Conservation (phyloP, 2,329 filamentous ascomycete species). For the Elsinoe fawcettii region DNA sequence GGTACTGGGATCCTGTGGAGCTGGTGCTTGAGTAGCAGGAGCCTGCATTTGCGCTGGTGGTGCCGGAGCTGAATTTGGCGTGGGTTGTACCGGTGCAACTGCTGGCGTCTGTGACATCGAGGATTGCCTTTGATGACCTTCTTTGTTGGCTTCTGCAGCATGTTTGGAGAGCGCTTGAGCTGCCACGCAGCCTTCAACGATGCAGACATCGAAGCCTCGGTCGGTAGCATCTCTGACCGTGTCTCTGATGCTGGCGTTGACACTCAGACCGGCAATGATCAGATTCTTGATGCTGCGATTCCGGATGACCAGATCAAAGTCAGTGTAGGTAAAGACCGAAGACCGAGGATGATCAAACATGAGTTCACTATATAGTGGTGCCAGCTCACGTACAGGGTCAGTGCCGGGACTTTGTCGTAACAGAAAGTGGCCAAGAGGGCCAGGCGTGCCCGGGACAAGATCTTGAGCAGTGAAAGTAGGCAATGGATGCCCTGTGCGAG, state of each 20-base stretch:
- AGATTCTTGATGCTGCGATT: constrained; percentile 11
- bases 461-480: constrained; percentile 8
- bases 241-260: constrained; percentile 10
- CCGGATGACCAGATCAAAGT: constrained; percentile 10
- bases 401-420: constrained; percentile 8
- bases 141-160: not conserved
- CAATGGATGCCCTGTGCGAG: not conserved
- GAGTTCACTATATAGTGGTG: constrained; percentile 9
- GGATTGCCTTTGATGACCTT: not conserved
- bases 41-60: not conserved
- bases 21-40: not conserved
- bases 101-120: not conserved
- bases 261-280: constrained; percentile 12
- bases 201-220: constrained; percentile 1
- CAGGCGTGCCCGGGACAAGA: constrained; percentile 11
- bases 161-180: constrained; percentile 6
- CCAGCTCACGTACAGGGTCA: constrained; percentile 11
- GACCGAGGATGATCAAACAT: constrained; percentile 12
- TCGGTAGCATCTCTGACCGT: constrained; percentile 12
- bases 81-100: not conserved
- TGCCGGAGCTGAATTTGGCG: not conserved
- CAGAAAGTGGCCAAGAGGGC: constrained; percentile 12
- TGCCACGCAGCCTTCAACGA: constrained; percentile 9
- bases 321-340: constrained; percentile 13
- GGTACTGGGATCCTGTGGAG: not conserved